phyloP scores from a whole-genome alignment of 2,329 filamentous ascomycete genomes.

The Xylariales sp. region DNA sequence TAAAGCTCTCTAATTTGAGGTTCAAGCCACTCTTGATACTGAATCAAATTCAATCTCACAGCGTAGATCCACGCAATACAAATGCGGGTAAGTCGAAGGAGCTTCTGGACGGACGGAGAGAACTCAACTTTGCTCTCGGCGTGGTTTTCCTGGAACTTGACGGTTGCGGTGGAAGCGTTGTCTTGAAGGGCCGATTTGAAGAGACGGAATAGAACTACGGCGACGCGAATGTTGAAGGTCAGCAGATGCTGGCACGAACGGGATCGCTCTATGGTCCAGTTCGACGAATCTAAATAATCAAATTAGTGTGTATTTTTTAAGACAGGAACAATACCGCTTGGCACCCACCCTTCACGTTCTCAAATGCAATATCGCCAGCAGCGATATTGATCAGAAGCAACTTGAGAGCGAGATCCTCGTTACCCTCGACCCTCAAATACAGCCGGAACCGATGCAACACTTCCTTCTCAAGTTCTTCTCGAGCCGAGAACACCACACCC shows the following conservation, averaged over 20 bases:
- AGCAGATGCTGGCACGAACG: conserved; percentile 62
- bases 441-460: conserved; percentile 73
- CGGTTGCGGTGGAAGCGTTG: conserved; percentile 20
- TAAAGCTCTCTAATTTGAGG: conserved; percentile 42
- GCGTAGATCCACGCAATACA: conserved; percentile 51
- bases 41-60: conserved; percentile 40
- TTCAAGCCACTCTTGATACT: conserved; percentile 40
- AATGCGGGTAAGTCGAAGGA: conserved; percentile 48
- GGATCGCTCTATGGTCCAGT: conserved; percentile 39
- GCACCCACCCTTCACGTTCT: conserved; percentile 52
- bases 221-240: conserved; percentile 72
- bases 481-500: conserved; percentile 67
- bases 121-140: conserved; percentile 25
- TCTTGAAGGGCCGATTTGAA: conserved; percentile 66
- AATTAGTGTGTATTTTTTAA: not conserved
- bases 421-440: conserved; percentile 63
- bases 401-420: conserved; percentile 65
- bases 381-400: conserved; percentile 83
- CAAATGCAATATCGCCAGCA: conserved; percentile 68
- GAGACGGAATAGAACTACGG: conserved; percentile 66
- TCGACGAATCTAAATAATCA: conserved; percentile 27
- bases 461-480: conserved; percentile 79
- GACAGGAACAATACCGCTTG: not conserved
- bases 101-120: conserved; percentile 33
- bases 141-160: conserved; percentile 15